Evolutionary conservation across 352 stramenopile genomes (phyloP), one percentile per base, ranked within the genome.

Genomic region (Phytophthora pseudosyringae): DNA sequence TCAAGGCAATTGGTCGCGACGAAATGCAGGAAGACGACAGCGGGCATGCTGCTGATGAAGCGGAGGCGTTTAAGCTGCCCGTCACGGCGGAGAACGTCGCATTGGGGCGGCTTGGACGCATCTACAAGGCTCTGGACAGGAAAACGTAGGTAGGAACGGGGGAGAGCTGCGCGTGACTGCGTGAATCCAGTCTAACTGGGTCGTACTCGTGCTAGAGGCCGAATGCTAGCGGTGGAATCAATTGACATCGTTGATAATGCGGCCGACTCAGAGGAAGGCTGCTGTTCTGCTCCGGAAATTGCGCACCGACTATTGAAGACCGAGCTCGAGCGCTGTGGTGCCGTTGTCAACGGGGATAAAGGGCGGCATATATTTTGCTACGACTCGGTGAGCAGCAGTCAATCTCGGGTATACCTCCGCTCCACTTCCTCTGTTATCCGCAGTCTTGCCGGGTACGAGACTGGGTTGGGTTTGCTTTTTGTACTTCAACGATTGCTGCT

Each of bases 111-210:
- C 70, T 84, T 18, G 76, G 76, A 3, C 45, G 44, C 29, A 74
- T 84, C 61, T 78, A 74, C 67, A 69, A 67, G 13, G 67, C 76
- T 28, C 51, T 84, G 38, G 55, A 72, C 10, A 64, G 25, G n/a
- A 60, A 59, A 53, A 75, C 56, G 67, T 81, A 53, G 6, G 64
- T 62, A 43, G 6, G 16, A 15, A n/a, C n/a, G 46, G 13, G 15
- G 39, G 9, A 12, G n/a, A 13, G n/a, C 5, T 31, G 26, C 45
- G 29, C 16, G 13, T 11, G 9, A n/a, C n/a, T 28, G 40, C 8
- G 26, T 15, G 18, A n/a, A 4, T 16, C 25, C 26, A 36, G 11
- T 26, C 35, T 46, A 10, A 46, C 40, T 6, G 5, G 31, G 15
- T 49, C 44, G 29, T 35, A 39, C 15, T 25, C 36, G 4, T 25